These are phyloP conservation scores for Tarenaya hassleriana DNA, from an alignment of 345 rosid species.

Conservation along the genomic window DNA sequence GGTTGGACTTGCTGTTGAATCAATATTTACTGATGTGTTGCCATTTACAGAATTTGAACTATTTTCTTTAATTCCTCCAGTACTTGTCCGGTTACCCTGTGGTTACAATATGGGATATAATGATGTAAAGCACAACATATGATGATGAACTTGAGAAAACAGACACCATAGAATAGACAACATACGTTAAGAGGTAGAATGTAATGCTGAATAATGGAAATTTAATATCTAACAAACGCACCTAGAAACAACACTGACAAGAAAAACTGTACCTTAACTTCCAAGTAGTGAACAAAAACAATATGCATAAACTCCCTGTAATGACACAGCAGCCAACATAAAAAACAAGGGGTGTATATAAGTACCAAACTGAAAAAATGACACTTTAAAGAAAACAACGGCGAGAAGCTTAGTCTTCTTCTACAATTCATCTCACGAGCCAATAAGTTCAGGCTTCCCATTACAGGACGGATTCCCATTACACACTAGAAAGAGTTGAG, in stretches of 20 bases:
- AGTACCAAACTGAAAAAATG: slow-evolving; percentile 11
- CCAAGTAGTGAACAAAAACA: slow-evolving; percentile 92
- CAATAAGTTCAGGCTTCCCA: neutral
- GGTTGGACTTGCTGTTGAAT: slow-evolving; percentile 66
- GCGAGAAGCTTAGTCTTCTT: slow-evolving; percentile 9
- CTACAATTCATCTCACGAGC: slow-evolving; percentile 3
- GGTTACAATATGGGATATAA: neutral
- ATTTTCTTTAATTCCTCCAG: slow-evolving; percentile 41
- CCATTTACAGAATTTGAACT: slow-evolving; percentile 38
- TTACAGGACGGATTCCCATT: slow-evolving; percentile 7
- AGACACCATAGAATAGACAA: slow-evolving; percentile 6
- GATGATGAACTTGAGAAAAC: slow-evolving; percentile 11
- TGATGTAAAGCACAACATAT: slow-evolving; percentile 7
- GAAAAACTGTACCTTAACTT: slow-evolving; percentile 60
- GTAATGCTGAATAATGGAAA: neutral
- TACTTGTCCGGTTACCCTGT: slow-evolving; percentile 61
- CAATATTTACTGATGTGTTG: slow-evolving; percentile 49
- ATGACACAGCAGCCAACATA: slow-evolving; percentile 1
- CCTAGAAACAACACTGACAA: slow-evolving; percentile 5
- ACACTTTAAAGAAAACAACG: slow-evolving; percentile 14
- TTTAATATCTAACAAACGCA: slow-evolving; percentile 9
- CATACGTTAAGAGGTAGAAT: slow-evolving; percentile 10
- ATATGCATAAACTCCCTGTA: slow-evolving; percentile 82
- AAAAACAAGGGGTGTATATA: slow-evolving; percentile 11
- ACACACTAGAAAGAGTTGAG: neutral